A percentile compares a stretch with the other conserved stretches of the same genome.
Evolutionary conservation across 257 asterid species (phyloP).

Genomic region (Capsicum chinense): DNA sequence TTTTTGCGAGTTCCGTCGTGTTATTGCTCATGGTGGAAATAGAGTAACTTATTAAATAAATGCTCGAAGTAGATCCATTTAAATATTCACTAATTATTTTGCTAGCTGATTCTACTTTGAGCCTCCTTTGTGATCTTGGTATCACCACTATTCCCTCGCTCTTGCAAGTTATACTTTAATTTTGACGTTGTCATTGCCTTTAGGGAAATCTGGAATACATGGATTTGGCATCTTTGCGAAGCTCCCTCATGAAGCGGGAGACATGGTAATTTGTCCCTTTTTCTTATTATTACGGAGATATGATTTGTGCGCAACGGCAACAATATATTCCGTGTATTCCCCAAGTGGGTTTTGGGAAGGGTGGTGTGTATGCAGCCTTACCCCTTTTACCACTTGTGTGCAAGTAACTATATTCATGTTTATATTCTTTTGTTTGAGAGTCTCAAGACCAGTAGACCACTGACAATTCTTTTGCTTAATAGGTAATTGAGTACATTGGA

Average conservation of each 20-base stretch:
- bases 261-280: conserved; percentile 62
- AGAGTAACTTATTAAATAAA: conserved; percentile 5
- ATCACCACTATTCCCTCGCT: neutral
- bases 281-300: conserved; percentile 29
- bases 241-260: conserved; percentile 90
- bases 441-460: conserved; percentile 23
- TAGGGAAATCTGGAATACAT: conserved; percentile 97
- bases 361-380: neutral
- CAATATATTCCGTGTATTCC: neutral
- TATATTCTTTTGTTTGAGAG: conserved; percentile 25
- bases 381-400: conserved; percentile 5
- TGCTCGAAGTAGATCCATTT: neutral
- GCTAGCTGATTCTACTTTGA: conserved; percentile 11
- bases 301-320: conserved; percentile 12
- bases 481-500: conserved; percentile 94
- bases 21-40: neutral
- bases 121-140: conserved; percentile 14
- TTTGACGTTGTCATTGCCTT: conserved; percentile 39
- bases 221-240: conserved; percentile 93
- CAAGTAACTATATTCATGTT: conserved; percentile 30
- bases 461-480: conserved; percentile 37
- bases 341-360: neutral
- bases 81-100: conserved; percentile 9
- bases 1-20: neutral
- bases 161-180: conserved; percentile 25